Evolutionary conservation across 2,329 filamentous ascomycete species (phyloP).

Genomic region (Colletotrichum kahawae): DNA sequence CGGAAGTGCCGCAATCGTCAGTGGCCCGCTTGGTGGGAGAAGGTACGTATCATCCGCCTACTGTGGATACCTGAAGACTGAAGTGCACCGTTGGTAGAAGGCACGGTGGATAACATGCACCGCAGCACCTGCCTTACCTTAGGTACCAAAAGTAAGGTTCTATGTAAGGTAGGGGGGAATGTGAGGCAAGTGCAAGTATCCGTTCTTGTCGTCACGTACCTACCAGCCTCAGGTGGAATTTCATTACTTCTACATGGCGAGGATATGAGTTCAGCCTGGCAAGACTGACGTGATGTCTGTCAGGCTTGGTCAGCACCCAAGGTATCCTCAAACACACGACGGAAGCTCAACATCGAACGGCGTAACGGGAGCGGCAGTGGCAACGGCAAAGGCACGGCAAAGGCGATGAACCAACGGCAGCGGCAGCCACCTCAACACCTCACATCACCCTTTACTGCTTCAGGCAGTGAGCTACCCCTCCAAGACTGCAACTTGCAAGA

Average conservation of each 20-base stretch:
- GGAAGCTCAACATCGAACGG: background rate
- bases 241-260: background rate
- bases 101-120: background rate
- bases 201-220: background rate
- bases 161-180: background rate
- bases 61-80: too few species aligned
- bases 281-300: background rate
- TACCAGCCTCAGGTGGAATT: background rate
- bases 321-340: background rate
- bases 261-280: background rate
- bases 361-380: constrained; percentile 3
- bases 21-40: background rate
- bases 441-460: background rate
- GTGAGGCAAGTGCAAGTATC: background rate
- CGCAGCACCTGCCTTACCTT: background rate
- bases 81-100: background rate
- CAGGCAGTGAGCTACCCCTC: background rate
- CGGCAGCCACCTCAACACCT: background rate
- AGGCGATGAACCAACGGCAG: background rate
- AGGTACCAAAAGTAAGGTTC: background rate
- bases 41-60: background rate
- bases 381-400: background rate
- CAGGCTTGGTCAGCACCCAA: constrained; percentile 7
- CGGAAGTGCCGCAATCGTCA: constrained; percentile 20
- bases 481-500: background rate